These are phyloP conservation scores for Arachis monticola DNA, from an alignment of 331 rosid species.

Conservation along the genomic window DNA sequence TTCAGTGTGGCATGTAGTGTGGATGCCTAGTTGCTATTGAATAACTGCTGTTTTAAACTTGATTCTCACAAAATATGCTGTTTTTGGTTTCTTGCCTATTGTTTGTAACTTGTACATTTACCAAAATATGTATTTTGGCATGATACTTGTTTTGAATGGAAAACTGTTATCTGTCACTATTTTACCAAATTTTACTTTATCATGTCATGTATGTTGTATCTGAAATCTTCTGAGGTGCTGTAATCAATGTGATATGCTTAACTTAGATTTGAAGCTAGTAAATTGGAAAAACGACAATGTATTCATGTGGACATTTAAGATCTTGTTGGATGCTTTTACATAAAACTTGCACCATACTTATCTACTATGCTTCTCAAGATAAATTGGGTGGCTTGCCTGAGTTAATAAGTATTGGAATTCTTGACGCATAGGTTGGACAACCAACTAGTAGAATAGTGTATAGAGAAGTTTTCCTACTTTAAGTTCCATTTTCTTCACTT, in stretches of 20 bases:
- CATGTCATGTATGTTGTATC: background rate
- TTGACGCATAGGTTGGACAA: slow-evolving; percentile 1
- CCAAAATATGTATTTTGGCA: background rate
- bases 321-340: slow-evolving; percentile 25
- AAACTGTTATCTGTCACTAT: slow-evolving; percentile 9
- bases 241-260: slow-evolving; percentile 6
- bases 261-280: background rate
- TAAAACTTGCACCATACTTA: background rate
- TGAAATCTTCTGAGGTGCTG: slow-evolving; percentile 1
- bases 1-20: background rate
- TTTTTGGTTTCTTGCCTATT: background rate
- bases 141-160: slow-evolving; percentile 11
- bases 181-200: background rate
- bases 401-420: slow-evolving; percentile 8
- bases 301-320: background rate
- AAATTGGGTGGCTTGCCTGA: slow-evolving; percentile 8
- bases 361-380: background rate
- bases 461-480: too few species aligned
- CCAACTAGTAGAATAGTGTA: slow-evolving; percentile 16
- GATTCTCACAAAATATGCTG: slow-evolving; percentile 17
- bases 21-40: background rate
- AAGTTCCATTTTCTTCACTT: slow-evolving; percentile 26
- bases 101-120: slow-evolving; percentile 8
- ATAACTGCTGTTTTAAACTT: slow-evolving; percentile 17
- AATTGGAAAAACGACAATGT: background rate